phyloP scores from a whole-genome alignment of 305 asterid species.

The Fraxinus floribunda region DNA sequence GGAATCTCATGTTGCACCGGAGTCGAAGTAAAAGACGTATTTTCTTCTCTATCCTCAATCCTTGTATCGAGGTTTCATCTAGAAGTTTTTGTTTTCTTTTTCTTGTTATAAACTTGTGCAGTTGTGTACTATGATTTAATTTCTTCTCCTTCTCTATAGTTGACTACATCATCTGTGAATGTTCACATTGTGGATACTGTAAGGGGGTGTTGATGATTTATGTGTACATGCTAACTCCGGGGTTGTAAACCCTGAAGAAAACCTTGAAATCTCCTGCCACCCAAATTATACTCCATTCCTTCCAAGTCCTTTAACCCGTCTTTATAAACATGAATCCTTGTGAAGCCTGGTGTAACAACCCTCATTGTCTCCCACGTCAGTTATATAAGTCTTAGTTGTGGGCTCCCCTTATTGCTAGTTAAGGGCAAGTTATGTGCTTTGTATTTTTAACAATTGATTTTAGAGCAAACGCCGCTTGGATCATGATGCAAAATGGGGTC shows the following conservation, averaged over 20 bases:
- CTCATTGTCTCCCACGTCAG: background rate
- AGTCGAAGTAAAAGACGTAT: conserved; percentile 36
- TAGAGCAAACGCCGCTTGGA: background rate
- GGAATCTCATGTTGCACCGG: conserved; percentile 51
- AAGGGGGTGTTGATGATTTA: background rate
- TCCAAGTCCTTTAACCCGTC: background rate
- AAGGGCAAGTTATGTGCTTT: background rate
- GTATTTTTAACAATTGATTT: background rate
- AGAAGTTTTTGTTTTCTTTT: background rate
- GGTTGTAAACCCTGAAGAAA: background rate
- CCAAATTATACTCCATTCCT: background rate
- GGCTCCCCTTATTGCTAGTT: background rate
- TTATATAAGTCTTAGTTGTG: background rate
- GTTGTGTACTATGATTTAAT: background rate
- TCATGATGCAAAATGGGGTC: background rate
- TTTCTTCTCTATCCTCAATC: background rate
- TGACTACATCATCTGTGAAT: background rate
- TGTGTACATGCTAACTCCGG: background rate
- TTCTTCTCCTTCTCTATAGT: background rate
- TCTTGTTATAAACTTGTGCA: background rate
- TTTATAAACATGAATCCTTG: background rate
- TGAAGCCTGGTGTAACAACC: background rate
- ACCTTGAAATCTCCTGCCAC: background rate
- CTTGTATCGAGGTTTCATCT: background rate
- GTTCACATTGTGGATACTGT: background rate